Conservation (phyloP, 1,284 basidiomycete genomes). For the Tilletia caries region DNA sequence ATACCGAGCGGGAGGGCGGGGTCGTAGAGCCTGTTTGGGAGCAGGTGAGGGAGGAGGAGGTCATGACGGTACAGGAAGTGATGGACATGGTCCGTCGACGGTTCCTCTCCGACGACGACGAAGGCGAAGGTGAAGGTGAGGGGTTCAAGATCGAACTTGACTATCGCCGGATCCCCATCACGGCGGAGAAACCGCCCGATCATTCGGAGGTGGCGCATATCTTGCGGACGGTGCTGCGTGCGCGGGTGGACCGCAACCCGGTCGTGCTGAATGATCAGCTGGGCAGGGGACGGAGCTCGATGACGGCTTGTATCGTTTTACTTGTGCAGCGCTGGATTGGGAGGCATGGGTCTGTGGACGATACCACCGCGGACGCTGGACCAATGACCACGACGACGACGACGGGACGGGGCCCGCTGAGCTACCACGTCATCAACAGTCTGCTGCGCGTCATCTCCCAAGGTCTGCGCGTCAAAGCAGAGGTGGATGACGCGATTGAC, state of each 20-base stretch:
- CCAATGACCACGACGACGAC: constrained; percentile 17
- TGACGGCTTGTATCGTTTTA: constrained; percentile 80
- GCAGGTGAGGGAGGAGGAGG: constrained; percentile 71
- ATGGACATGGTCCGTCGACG: constrained; percentile 61
- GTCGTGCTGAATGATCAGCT: constrained; percentile 96
- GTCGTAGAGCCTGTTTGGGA: constrained; percentile 94
- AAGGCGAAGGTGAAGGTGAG: constrained; percentile 58
- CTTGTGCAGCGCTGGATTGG: constrained; percentile 84
- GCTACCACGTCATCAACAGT: constrained; percentile 66
- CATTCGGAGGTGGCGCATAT: constrained; percentile 58
- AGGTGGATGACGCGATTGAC: constrained; percentile 88
- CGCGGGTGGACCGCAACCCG: constrained; percentile 67
- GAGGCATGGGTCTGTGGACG: constrained; percentile 25
- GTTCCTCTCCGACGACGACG: constrained; percentile 55
- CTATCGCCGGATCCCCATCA: constrained; percentile 86
- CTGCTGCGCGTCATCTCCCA: constrained; percentile 86
- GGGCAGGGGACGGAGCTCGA: constrained; percentile 85
- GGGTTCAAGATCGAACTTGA: constrained; percentile 63
- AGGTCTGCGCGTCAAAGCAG: constrained; percentile 77
- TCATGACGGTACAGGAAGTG: constrained; percentile 82
- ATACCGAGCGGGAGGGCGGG: constrained; percentile 83
- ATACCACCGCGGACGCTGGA: constrained; percentile 24
- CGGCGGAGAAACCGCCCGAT: constrained; percentile 61
- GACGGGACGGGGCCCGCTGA: constrained; percentile 21
- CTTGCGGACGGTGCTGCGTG: constrained; percentile 76